Evolutionary conservation across 805 yeast species (phyloP).

Genomic region (Zygosaccharomyces rouxii): DNA sequence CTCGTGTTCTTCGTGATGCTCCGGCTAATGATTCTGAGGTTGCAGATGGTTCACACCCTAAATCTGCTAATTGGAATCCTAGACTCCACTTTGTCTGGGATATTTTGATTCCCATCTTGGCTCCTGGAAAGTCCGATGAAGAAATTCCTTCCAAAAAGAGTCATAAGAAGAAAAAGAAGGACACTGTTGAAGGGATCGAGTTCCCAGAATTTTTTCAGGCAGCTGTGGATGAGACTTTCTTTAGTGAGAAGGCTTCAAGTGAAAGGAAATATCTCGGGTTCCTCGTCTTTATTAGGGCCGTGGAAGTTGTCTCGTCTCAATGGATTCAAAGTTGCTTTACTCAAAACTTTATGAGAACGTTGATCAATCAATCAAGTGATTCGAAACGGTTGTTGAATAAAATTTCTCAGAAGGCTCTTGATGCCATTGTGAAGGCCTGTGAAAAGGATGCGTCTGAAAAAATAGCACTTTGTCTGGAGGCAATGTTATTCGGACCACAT

Average conservation of each 20-base stretch:
- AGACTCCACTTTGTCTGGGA: conserved; percentile 75
- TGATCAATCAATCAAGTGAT: conserved; percentile 73
- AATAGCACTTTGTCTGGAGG: conserved; percentile 32
- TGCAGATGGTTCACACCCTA: conserved; percentile 37
- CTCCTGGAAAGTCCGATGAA: conserved; percentile 14
- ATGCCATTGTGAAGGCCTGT: conserved; percentile 40
- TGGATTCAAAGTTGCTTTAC: conserved; percentile 42
- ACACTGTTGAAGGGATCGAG: conserved; percentile 31
- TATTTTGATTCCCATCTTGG: conserved; percentile 46
- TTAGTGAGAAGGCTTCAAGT: conserved; percentile 69
- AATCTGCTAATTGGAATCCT: conserved; percentile 70
- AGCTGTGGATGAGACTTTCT: conserved; percentile 75
- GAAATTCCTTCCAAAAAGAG: conserved; percentile 13
- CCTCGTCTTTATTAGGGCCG: conserved; percentile 56
- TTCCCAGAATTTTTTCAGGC: conserved; percentile 72
- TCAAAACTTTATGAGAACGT: conserved; percentile 62
- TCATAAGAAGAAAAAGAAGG: conserved; percentile 42
- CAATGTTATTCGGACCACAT: conserved; percentile 40
- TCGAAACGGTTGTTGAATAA: conserved; percentile 61
- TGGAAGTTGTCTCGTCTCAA: conserved; percentile 31
- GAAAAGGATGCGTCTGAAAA: conserved; percentile 35
- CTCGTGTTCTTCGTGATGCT: conserved; percentile 60
- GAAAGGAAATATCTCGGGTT: conserved; percentile 88
- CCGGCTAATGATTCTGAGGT: conserved; percentile 34
- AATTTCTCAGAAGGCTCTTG: conserved; percentile 52